Percentiles rank a stretch among this genome's conserved stretches.
Conservation (phyloP, 345 rosid genomes). For the Theobroma cacao region DNA sequence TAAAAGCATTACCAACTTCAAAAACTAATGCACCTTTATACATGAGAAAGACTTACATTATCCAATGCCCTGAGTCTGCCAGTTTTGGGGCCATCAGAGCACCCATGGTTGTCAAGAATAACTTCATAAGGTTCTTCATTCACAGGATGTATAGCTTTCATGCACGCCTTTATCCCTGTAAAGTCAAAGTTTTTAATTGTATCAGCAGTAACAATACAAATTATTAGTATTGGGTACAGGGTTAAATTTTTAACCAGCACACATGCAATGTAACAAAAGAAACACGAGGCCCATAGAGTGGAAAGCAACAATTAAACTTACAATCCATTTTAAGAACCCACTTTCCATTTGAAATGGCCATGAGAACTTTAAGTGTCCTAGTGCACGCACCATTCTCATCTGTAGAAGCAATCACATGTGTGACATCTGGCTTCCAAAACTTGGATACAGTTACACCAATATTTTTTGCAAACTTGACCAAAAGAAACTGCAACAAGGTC, state of each 20-base stretch:
- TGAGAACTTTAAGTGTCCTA: constrained; percentile 80
- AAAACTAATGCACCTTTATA: neutral
- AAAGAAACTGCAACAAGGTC: constrained; percentile 38
- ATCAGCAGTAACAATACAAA: neutral
- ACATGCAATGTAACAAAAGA: neutral
- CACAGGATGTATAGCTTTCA: constrained; percentile 46
- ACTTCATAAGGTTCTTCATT: constrained; percentile 76
- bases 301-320: constrained; percentile 34
- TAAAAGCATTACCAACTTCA: neutral
- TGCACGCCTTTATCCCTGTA: constrained; percentile 83
- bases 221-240: neutral
- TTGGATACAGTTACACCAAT: constrained; percentile 58
- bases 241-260: neutral
- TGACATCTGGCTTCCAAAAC: constrained; percentile 72
- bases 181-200: neutral
- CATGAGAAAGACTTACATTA: constrained; percentile 39
- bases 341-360: constrained; percentile 75
- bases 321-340: constrained; percentile 79
- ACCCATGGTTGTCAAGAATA: constrained; percentile 67
- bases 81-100: constrained; percentile 59
- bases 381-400: constrained; percentile 68
- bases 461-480: constrained; percentile 54
- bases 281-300: neutral
- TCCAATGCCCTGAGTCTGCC: constrained; percentile 61
- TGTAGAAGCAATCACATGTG: constrained; percentile 84